A percentile compares a stretch with the other conserved stretches of the same genome.
Evolutionary conservation across 1,284 basidiomycete genomes (phyloP).

Genomic region (Tilletia horrida): DNA sequence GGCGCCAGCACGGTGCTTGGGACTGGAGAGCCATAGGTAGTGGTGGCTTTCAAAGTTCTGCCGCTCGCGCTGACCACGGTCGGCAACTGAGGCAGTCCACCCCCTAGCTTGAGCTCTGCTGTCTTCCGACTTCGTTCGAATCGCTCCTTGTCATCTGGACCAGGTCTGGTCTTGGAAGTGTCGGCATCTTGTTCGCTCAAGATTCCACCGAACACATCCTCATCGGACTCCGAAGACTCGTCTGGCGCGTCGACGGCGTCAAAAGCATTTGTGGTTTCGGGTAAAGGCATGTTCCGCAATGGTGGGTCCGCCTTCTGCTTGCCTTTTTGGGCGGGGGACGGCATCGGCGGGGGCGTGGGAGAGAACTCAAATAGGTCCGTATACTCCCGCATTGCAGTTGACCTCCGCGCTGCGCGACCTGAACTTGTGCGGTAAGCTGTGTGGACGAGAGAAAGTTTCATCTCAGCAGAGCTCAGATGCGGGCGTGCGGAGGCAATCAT

Average conservation of each 20-base stretch:
- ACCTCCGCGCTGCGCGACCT: slow-evolving; percentile 4
- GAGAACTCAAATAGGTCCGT: neutral
- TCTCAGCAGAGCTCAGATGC: neutral
- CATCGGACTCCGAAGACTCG: slow-evolving; percentile 34
- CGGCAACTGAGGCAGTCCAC: slow-evolving; percentile 33
- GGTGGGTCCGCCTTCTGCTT: slow-evolving; percentile 5
- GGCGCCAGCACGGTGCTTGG: neutral
- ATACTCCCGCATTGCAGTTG: slow-evolving; percentile 3
- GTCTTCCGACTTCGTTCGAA: slow-evolving; percentile 71
- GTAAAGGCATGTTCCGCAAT: neutral
- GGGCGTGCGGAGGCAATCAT: neutral
- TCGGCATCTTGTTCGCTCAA: slow-evolving; percentile 71
- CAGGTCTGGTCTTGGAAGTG: slow-evolving; percentile 68
- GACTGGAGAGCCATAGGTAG: slow-evolving; percentile 7
- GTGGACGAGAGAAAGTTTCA: neutral
- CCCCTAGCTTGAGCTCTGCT: slow-evolving; percentile 65
- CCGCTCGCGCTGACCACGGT: slow-evolving; percentile 24
- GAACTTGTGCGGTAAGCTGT: slow-evolving; percentile 9
- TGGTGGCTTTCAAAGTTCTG: slow-evolving; percentile 2
- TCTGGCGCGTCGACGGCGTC: slow-evolving; percentile 15
- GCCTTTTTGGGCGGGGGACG: neutral
- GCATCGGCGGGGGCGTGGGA: neutral
- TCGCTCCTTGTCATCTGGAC: slow-evolving; percentile 66
- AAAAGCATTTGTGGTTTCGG: no score
- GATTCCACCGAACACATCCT: slow-evolving; percentile 73